Base-by-base conservation (phyloP, 805 yeast species). In the Saccharomycopsis javanensis region DNA sequence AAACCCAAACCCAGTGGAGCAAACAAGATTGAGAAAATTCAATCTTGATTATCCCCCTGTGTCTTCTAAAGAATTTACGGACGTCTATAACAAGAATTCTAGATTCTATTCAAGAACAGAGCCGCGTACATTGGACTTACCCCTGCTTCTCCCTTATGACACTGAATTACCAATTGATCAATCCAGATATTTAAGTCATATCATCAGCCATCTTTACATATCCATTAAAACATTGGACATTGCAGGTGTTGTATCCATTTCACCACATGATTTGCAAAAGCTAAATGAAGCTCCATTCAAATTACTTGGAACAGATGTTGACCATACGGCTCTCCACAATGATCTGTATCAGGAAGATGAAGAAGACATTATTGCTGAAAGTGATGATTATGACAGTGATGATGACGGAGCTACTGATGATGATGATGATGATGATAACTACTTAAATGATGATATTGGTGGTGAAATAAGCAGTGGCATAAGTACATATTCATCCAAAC, bases 191-290 rank as follows among this genome's bases (percentile, higher is more conserved):
- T 72, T 92, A 42, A 77, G 87, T 50, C 94, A 86, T 65, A 86
- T 92, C n/a, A 76, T 91, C 33, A 78, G 85, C 1, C 89, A 88
- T 68, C 69, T 94, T 18, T 87, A 87, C 67, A 80, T 88, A 57
- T 89, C 97, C 8, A 78, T 88, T 51, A 77, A 80, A 57, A 79
- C 94, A 2, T 72, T 85, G 60, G 96, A 89, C 67, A 72, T 89
- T 15, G 85, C 81, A 64, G 92, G 96, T 1, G 72, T 79, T 6
- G 72, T 88, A 23, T 77, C 81, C 2, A 79, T 87, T 11, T 79
- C 86, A 10, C 82, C 87, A 10, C 80, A 79, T 59, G 95, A 87
- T 63, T 72, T 87, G 57, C 56, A 56, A n/a, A 37, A 38, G 20
- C 5, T n/a, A n/a, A 11, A 23, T 31, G 45, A 34, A 6, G 45